Base-by-base conservation (phyloP, 306 rosid genomes). In the Cucumis melo region DNA sequence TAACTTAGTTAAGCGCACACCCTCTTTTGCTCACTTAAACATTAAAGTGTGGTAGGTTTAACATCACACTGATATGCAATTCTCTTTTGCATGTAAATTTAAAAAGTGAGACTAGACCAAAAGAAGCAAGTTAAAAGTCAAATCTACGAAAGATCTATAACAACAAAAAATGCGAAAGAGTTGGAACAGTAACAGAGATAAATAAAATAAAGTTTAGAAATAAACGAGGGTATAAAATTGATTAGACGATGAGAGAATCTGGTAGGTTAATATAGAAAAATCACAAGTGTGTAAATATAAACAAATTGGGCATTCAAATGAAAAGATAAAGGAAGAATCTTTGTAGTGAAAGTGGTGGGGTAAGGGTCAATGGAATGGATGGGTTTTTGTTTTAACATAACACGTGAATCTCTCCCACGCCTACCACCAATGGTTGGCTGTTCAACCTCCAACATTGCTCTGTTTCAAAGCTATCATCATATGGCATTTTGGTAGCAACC, bases 391-490 rank as follows among this genome's bases (percentile, higher is more conserved):
- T 68, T 39, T 20, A 23, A 38, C 77, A 68, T 4, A 29, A 15
- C 65, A 78, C 76, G 39, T 77, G 84, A 61, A 78, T 51, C 20
- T 13, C 68, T 27, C 38, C 59, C 77, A 44, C 65, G 57, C 34
- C 83, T 67, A 75, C 73, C 21, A 21, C 58, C 62, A 1, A 17
- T 5, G 1, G 21, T 23, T 48, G 42, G 23, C 36, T 23, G 64
- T 51, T 51, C 8, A 27, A 56, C 65, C 19, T 19, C 5, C 4
- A 55, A 63, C 27, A 1, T 65, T 61, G 73, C 75, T 41, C 59
- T 1, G 4, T 56, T 78, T 78, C 60, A 78, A 78, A 57, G 51
- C 77, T 29, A 32, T 54, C 74, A 77, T 78, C 60, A 57, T 27
- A 11, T 41, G 78, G 65, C 59, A 50, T 27, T 48, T 48, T 24